A percentile compares a stretch with the other conserved stretches of the same genome.
phyloP scores from a whole-genome alignment of 805 yeast genomes.

The Yarrowia deformans region DNA sequence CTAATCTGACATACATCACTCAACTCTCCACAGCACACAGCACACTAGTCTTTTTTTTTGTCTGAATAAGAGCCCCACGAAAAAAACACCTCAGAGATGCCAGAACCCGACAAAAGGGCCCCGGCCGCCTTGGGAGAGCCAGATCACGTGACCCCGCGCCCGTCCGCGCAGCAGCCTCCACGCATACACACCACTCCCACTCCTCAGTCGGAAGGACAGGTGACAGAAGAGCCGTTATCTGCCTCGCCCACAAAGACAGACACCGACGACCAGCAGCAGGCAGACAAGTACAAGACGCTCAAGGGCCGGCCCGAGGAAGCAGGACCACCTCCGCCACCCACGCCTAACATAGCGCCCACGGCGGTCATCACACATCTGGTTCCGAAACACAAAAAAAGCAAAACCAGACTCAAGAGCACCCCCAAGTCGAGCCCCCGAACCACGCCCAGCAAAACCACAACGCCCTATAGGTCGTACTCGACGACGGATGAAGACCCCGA shows the following conservation, averaged over 20 bases:
- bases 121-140: neutral
- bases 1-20: constrained; percentile 23
- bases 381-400: constrained; percentile 23
- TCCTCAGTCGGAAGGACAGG: neutral
- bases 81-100: constrained; percentile 1
- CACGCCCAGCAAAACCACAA: constrained; percentile 1
- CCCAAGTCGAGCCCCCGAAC: constrained; percentile 17
- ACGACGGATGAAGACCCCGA: constrained; percentile 39
- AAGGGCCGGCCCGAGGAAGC: constrained; percentile 15
- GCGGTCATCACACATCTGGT: constrained; percentile 34
- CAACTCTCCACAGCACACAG: neutral
- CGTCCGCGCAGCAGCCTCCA: neutral
- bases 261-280: neutral
- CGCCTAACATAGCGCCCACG: constrained; percentile 12
- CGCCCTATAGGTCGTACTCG: constrained; percentile 28
- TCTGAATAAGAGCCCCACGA: no score
- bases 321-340: neutral
- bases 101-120: constrained; percentile 16
- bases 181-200: constrained; percentile 32
- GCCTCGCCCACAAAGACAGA: constrained; percentile 1
- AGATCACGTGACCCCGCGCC: constrained; percentile 6
- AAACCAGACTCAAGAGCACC: constrained; percentile 21
- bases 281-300: constrained; percentile 32
- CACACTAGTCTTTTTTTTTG: no score
- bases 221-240: neutral